These are phyloP conservation scores for Xylariales sp. DNA, from an alignment of 2,329 filamentous ascomycete genomes.

Conservation along the genomic window DNA sequence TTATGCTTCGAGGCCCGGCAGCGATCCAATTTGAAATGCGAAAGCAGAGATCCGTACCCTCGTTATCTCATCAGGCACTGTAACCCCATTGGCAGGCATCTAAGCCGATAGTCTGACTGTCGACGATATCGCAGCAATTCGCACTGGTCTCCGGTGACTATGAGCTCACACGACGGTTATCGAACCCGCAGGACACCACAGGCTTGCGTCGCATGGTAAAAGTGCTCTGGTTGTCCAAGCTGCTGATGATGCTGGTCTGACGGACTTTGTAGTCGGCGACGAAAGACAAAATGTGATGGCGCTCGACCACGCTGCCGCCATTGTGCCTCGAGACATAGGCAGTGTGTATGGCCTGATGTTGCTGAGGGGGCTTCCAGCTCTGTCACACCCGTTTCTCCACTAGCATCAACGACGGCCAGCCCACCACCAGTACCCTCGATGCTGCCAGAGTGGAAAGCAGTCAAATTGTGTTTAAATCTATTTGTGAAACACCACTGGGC, in stretches of 20 bases:
- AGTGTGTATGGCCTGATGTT: constrained; percentile 7
- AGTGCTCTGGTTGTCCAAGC: no score
- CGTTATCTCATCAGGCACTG: no score
- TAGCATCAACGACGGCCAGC: neutral
- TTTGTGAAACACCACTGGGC: constrained; percentile 8
- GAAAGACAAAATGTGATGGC: constrained; percentile 8
- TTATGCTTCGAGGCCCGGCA: no score
- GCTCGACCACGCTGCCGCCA: constrained; percentile 5
- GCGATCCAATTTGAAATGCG: no score
- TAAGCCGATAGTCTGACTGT: constrained; percentile 1
- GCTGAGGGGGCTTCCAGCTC: neutral
- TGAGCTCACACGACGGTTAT: constrained; percentile 5
- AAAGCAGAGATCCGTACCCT: no score
- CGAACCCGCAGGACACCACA: constrained; percentile 4
- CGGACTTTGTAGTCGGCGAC: neutral
- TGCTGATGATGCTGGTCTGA: neutral
- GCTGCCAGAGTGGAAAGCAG: constrained; percentile 3
- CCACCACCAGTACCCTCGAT: neutral
- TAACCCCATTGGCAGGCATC: constrained; percentile 3
- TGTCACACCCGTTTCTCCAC: neutral
- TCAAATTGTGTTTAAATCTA: constrained; percentile 2
- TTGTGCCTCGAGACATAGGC: constrained; percentile 4
- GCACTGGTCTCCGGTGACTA: neutral
- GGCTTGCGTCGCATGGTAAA: constrained; percentile 8
- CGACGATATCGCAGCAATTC: neutral